phyloP scores from a whole-genome alignment of 2,329 filamentous ascomycete species.

The Plectosphaerella plurivora region DNA sequence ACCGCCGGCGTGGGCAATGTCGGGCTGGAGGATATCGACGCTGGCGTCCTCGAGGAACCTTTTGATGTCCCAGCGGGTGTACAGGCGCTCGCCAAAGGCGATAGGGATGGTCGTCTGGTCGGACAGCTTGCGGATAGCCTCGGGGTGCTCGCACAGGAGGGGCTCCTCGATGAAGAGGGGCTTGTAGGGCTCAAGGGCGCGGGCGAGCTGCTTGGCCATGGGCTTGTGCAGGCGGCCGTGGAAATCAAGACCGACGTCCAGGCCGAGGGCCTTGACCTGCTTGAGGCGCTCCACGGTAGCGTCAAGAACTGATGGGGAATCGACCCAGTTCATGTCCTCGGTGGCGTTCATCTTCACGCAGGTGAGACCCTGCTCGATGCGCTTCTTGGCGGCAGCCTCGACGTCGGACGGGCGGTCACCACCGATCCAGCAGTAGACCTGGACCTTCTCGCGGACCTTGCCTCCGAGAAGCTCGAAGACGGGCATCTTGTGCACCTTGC shows the following conservation, averaged over 20 bases:
- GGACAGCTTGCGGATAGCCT: constrained; percentile 54
- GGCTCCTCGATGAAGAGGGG: constrained; percentile 67
- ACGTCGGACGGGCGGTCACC: constrained; percentile 61
- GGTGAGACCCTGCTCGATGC: constrained; percentile 51
- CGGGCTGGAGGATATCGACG: constrained; percentile 63
- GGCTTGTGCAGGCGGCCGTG: constrained; percentile 65
- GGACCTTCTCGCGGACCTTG: constrained; percentile 58
- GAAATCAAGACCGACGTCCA: constrained; percentile 66
- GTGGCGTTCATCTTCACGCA: constrained; percentile 69
- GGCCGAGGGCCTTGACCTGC: constrained; percentile 57
- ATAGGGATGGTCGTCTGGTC: constrained; percentile 54
- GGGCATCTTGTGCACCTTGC: constrained; percentile 39
- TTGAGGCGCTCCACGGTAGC: constrained; percentile 57
- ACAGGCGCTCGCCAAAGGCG: constrained; percentile 60
- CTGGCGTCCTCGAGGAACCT: constrained; percentile 56
- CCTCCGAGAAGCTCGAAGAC: constrained; percentile 64
- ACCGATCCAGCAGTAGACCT: constrained; percentile 67
- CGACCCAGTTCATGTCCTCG: constrained; percentile 63
- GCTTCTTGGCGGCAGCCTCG: constrained; percentile 47
- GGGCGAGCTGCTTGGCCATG: constrained; percentile 66
- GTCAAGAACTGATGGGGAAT: constrained; percentile 54
- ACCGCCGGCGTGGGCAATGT: constrained; percentile 60
- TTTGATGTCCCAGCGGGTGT: constrained; percentile 62
- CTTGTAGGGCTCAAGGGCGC: constrained; percentile 54
- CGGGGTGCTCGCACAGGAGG: constrained; percentile 56